Evolutionary conservation across 768 basidiomycete species (phyloP), one percentile per base, ranked within the genome.

Genomic region (Leccinum fibrillosum): DNA sequence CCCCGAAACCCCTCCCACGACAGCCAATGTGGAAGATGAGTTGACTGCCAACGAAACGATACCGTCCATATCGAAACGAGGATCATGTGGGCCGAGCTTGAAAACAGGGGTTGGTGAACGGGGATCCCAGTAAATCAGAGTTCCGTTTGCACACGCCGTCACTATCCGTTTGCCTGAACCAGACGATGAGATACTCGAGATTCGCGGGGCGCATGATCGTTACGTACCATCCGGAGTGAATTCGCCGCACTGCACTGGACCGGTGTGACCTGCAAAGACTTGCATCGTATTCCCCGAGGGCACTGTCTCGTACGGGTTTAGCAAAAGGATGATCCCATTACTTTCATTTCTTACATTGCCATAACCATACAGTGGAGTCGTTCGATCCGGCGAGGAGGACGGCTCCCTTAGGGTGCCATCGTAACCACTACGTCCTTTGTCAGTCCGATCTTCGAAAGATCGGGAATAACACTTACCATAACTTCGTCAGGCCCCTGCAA

Each of bases 401-500:
- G 39, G 78, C 75, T 5, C 95, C 97, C 70, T 88, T 95, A 0
- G 97, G 97, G 78, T 99, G 97, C 96, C 96, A 99, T 76, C 85
- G 80, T 52, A 98, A 68, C 82, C 92, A 98, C 95, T 98, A 35
- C 5, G 1, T n/a, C 21, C 11, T 54, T 64, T 49, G 57, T 62
- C 52, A n/a, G 44, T 47, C 10, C 45, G 32, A 49, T 42, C 32
- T 58, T 28, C 5, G 50, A 17, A 50, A 32, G 37, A 17, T 15
- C n/a, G 28, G 39, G n/a, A 17, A 57, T 56, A 62, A 48, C 17
- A 76, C 86, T 61, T 67, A 96, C 96, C 81, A 88, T 90, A 62
- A 98, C 89, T 78, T 99, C 97, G 74, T 97, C 94, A 8, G 93
- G 92, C 2, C 96, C 96, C 64, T 94, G 89, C 35, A 99, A 76